These are phyloP conservation scores for Hypoxylon cercidicola DNA, from an alignment of 495 filamentous ascomycete genomes.

Conservation along the genomic window DNA sequence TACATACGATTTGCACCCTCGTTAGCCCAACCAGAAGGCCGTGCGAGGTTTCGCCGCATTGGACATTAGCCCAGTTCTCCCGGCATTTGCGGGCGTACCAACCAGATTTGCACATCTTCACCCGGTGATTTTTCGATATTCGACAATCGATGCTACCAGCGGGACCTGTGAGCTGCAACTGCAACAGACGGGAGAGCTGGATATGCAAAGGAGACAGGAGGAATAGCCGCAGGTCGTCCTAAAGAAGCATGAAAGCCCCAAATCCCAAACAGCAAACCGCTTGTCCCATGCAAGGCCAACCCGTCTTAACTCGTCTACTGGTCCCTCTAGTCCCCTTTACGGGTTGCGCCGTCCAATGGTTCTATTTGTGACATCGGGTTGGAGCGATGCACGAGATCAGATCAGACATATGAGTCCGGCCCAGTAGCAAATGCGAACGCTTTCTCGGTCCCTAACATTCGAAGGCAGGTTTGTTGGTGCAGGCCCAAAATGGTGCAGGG, in stretches of 20 bases:
- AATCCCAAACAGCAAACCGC: constrained; percentile 24
- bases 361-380: constrained; percentile 18
- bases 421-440: constrained; percentile 24
- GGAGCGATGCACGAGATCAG: constrained; percentile 37
- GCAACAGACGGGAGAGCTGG: constrained; percentile 13
- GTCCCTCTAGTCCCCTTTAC: constrained; percentile 14
- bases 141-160: constrained; percentile 32
- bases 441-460: constrained; percentile 31
- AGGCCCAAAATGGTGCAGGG: too few species aligned
- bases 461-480: constrained; percentile 17
- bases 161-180: constrained; percentile 28
- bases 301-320: constrained; percentile 29
- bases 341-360: constrained; percentile 26
- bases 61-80: constrained; percentile 26
- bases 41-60: constrained; percentile 39
- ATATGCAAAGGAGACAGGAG: neutral
- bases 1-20: constrained; percentile 31
- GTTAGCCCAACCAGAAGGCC: constrained; percentile 31
- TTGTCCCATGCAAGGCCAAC: constrained; percentile 33
- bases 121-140: constrained; percentile 37
- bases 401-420: constrained; percentile 24
- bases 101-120: constrained; percentile 36
- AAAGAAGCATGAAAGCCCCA: constrained; percentile 17
- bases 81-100: constrained; percentile 33
- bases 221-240: constrained; percentile 1